Evolutionary conservation across 140 eudicot species (phyloP), one percentile per base, ranked within the genome.

Genomic region (Oenanthe javanica): DNA sequence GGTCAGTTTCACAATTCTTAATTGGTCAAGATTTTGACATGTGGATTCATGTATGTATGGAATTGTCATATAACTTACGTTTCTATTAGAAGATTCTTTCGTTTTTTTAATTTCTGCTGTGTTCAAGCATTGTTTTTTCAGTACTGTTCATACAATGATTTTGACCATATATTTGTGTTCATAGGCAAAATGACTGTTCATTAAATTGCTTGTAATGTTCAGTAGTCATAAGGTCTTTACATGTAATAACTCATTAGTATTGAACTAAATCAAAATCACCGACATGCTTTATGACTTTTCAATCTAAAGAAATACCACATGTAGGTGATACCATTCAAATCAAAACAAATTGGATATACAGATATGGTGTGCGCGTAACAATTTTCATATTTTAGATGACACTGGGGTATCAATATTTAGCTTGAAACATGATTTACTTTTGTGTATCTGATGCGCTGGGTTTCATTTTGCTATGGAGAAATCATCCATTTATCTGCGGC

Each of bases 1-100:
- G 99, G 99, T 96, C 79, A 88, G 99, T 86, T 80, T 43, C 67
- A 61, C 27, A 31, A 72, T 15, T 43, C 70, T 71, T 36, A 19
- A 55, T 55, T 79, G 52, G 69, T 61, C 49, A 38, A 40, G 10
- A 64, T 67, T 67, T 36, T 75, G 16, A 38, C 43, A 54, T 21
- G 27, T 55, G 27, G 27, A 27, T 15, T 48, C 13, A 38, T 36
- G 72, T 7, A 14, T 83, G 42, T 10, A 76, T 8, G 45, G 14
- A 45, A 73, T 78, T 75, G 19, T 15, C 31, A n/a, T 75, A n/a
- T 23, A 27, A 66, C 72, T 61, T 71, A 70, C 47, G 76, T 40
- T 72, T 48, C 23, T 40, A 7, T 63, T 31, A 23, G 0, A 19
- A 46, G 25, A 31, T 71, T 46, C 11, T 14, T 77, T 31, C 1